Evolutionary conservation across 805 yeast species (phyloP), one percentile per base, ranked within the genome.

Genomic region (Suhomyces xylopsoci): DNA sequence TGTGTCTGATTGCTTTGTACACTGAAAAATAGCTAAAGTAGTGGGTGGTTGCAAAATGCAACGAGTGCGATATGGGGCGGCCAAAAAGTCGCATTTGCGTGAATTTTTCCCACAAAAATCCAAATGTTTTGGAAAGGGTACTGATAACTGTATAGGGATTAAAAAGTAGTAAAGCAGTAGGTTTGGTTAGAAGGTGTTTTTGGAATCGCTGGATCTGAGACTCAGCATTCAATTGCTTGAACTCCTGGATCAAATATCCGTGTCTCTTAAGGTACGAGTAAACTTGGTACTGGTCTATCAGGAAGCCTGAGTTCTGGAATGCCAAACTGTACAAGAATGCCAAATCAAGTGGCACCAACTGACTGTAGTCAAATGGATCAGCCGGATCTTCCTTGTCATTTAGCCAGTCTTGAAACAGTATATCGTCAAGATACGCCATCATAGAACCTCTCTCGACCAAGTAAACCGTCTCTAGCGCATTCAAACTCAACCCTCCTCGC

Each of bases 371-470:
- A 48, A 68, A 71, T 7, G 25, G 58, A 6, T 58, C 63, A 2
- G 60, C 56, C 5, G 55, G 62, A 26, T 57, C 36, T 10, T 12
- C 14, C 7, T 10, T 28, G 28, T 49, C 51, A 7, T 53, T 53
- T 9, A 73, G 46, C 49, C 62, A 69, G 10, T 53, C 45, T 24
- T 55, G 47, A 51, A 64, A 69, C 17, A 42, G 49, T 0, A 57
- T 62, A 48, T 62, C 59, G 14, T 58, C 62, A 41, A 69, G 49
- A 54, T 67, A 72, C 5, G 70, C 56, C 10, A 67, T 55, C 57
- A 74, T 58, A 2, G 77, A 67, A 1, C 97, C 97, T 62, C 98
- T 74, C 64, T 92, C 97, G 1, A 85, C 81, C 51, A 92, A 70
- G 65, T 91, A 92, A 1, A 90, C 71, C 7, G 85, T 79, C 60